Percentiles rank a stretch among this genome's conserved stretches.
These are phyloP conservation scores for Coniophora puteana DNA, from an alignment of 1,284 basidiomycete genomes.

Conservation along the genomic window DNA sequence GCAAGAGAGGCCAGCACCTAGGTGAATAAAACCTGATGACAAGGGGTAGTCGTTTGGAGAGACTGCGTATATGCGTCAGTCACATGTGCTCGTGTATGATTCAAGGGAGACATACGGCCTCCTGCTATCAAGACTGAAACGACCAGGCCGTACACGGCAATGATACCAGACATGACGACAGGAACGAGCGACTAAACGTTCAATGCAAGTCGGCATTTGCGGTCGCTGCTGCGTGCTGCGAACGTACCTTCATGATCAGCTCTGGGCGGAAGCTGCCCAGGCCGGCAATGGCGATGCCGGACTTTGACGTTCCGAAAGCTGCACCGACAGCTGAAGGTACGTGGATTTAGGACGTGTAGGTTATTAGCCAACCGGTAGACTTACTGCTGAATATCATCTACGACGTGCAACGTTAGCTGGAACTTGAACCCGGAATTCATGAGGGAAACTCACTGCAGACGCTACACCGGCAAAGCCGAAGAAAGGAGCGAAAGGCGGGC, in stretches of 20 bases:
- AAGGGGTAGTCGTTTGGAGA: conserved; percentile 62
- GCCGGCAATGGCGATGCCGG: conserved; percentile 97
- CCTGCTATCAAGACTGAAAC: conserved; percentile 71
- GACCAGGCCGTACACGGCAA: conserved; percentile 65
- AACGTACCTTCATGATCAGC: conserved; percentile 91
- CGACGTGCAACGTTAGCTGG: conserved; percentile 7
- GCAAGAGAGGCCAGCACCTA: conserved; percentile 91
- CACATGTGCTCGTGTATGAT: conserved; percentile 1
- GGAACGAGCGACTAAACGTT: conserved; percentile 25
- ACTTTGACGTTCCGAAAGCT: conserved; percentile 95
- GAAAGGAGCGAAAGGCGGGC: conserved; percentile 83
- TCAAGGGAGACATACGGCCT: conserved; percentile 39
- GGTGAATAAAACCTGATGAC: conserved; percentile 89
- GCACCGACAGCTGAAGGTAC: conserved; percentile 75
- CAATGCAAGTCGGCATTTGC: too few relatives aligned
- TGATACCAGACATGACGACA: conserved; percentile 76
- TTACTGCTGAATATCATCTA: conserved; percentile 89
- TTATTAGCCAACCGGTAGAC: conserved; percentile 29
- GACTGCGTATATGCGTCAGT: conserved; percentile 15
- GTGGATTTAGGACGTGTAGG: conserved; percentile 5
- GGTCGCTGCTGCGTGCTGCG: neutral
- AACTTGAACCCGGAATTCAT: conserved; percentile 6
- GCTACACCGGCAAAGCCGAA: conserved; percentile 84
- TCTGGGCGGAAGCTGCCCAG: conserved; percentile 94
- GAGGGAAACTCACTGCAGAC: conserved; percentile 59